Evolutionary conservation across 1,284 basidiomycete genomes (phyloP).

Genomic region (Fomitiporia mediterranea): DNA sequence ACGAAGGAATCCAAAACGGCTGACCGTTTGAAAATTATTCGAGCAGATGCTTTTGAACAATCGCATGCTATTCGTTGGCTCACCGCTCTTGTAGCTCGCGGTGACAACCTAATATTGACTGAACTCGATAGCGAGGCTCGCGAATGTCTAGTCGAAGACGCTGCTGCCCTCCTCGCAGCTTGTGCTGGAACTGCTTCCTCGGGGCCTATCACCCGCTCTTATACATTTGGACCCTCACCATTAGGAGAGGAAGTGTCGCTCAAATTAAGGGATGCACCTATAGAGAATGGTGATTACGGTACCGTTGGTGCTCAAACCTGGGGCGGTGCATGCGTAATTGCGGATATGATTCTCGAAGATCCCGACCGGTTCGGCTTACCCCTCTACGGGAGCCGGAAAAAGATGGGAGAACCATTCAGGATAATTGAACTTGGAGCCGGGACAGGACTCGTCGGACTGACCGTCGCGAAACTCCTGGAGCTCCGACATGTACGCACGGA

Average conservation of each 20-base stretch:
- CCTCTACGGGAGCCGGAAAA: not conserved
- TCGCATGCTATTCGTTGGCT: conserved; percentile 68
- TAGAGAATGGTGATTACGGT: conserved; percentile 69
- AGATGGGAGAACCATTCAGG: conserved; percentile 34
- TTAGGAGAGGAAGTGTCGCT: conserved; percentile 34
- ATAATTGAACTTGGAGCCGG: conserved; percentile 85
- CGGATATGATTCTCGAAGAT: conserved; percentile 65
- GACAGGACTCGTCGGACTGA: conserved; percentile 80
- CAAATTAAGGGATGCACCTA: conserved; percentile 65
- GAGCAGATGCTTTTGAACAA: conserved; percentile 61
- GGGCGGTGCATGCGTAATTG: conserved; percentile 82
- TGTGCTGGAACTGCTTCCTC: conserved; percentile 39
- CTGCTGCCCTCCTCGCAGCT: conserved; percentile 43
- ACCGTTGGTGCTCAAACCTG: conserved; percentile 89
- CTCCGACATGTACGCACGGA: conserved; percentile 27
- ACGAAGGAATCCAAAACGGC: not conserved
- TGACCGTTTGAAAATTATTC: conserved; percentile 24
- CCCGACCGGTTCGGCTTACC: conserved; percentile 51
- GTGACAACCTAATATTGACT: conserved; percentile 16
- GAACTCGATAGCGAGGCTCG: conserved; percentile 23
- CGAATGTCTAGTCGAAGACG: conserved; percentile 43
- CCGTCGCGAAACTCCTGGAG: conserved; percentile 49
- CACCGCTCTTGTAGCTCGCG: conserved; percentile 46
- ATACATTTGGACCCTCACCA: conserved; percentile 32
- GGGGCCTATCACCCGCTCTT: conserved; percentile 37